These are phyloP conservation scores for Tetragonia tetragonoides DNA, from an alignment of 148 eudicot species.

Conservation along the genomic window DNA sequence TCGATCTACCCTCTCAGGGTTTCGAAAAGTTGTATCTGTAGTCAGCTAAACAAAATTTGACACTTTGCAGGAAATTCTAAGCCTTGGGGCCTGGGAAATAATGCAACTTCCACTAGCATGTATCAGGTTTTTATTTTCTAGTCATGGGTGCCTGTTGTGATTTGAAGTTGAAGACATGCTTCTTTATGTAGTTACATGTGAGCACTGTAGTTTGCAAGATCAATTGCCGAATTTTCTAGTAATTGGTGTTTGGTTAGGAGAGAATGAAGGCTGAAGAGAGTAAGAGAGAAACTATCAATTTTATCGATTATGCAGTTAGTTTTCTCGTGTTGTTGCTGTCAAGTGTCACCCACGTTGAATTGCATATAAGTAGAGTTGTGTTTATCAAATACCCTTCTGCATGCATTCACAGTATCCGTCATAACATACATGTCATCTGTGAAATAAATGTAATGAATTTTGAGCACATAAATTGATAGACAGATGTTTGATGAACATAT, in stretches of 20 bases:
- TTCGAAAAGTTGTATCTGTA: too few species aligned
- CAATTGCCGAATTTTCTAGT: neutral
- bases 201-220: neutral
- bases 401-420: conserved; percentile 11
- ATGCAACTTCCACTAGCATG: too few species aligned
- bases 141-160: too few species aligned
- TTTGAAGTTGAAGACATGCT: too few species aligned
- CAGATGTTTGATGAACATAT: too few species aligned
- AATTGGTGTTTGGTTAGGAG: neutral
- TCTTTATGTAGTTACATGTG: too few species aligned
- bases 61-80: too few species aligned
- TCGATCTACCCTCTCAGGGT: too few species aligned
- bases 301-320: neutral
- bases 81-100: too few species aligned
- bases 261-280: neutral
- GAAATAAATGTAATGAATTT: neutral
- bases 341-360: neutral
- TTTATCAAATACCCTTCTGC: neutral
- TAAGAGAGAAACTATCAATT: neutral
- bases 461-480: neutral
- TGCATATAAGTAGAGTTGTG: too few species aligned
- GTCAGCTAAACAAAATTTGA: too few species aligned
- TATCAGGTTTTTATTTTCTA: too few species aligned
- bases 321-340: neutral
- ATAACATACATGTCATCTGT: neutral